phyloP scores from a whole-genome alignment of 371 early-diverging fungal genomes.

The Amoeboaphelidium protococcarum region DNA sequence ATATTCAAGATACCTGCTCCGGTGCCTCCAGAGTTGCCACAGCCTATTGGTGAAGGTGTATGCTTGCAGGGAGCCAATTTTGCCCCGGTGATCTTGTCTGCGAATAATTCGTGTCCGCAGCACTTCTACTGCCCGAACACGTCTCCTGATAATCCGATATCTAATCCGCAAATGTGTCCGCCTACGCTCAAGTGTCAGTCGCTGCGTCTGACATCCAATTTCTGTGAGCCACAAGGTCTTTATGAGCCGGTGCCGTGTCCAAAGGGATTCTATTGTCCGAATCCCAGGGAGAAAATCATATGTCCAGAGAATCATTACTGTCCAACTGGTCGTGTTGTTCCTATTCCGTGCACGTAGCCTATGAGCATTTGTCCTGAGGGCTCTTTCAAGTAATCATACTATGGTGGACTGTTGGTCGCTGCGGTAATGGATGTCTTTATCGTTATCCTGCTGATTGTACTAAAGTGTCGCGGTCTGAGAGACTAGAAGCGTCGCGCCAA shows the following conservation, averaged over 20 bases:
- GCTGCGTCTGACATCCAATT: background rate
- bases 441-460: background rate
- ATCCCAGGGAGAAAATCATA: background rate
- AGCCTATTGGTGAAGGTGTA: background rate
- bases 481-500: background rate
- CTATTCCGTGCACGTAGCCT: background rate
- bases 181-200: background rate
- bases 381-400: background rate
- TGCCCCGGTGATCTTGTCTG: background rate
- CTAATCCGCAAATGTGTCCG: background rate
- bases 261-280: background rate
- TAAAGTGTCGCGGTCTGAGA: background rate
- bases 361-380: background rate
- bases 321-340: background rate
- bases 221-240: background rate
- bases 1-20: too few relatives aligned
- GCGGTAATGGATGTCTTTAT: background rate
- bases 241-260: background rate
- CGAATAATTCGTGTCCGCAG: background rate
- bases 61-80: background rate
- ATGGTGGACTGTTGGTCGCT: background rate
- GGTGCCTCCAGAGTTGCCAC: too few relatives aligned
- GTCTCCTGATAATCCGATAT: background rate
- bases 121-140: background rate
- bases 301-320: background rate